phyloP scores from a whole-genome alignment of 305 asterid species.

The Rubia tinctorum region DNA sequence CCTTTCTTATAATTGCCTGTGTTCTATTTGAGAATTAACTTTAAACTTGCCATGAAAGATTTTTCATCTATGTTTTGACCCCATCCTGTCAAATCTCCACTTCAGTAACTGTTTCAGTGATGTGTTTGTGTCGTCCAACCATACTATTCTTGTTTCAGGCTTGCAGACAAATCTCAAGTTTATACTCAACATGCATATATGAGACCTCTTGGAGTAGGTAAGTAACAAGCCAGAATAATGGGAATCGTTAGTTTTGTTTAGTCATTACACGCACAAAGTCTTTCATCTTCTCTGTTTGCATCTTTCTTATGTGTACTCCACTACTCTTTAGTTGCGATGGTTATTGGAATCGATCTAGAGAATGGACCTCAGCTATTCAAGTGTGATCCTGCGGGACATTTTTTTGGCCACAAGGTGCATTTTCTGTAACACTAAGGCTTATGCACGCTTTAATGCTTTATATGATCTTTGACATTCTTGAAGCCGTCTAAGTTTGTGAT shows the following conservation, averaged over 20 bases:
- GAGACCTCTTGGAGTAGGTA: slow-evolving; percentile 99
- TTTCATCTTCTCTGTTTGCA: slow-evolving; percentile 11
- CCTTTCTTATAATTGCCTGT: slow-evolving; percentile 4
- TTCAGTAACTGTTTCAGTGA: background rate
- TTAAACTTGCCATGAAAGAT: background rate
- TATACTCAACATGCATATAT: slow-evolving; percentile 99
- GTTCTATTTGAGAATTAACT: background rate
- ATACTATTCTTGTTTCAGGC: slow-evolving; percentile 47
- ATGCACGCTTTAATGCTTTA: background rate
- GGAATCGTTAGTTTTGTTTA: background rate
- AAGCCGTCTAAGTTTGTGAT: slow-evolving; percentile 10
- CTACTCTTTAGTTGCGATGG: slow-evolving; percentile 69
- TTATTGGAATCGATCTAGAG: slow-evolving; percentile 94
- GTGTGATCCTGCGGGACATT: slow-evolving; percentile 99
- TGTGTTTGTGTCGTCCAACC: background rate
- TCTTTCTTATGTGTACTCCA: slow-evolving; percentile 15
- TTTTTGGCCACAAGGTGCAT: slow-evolving; percentile 93
- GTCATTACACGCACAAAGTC: background rate
- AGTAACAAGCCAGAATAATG: slow-evolving; percentile 28
- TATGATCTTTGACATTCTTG: slow-evolving; percentile 7
- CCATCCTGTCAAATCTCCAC: background rate
- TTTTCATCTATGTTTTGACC: background rate
- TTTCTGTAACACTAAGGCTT: background rate
- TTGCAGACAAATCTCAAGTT: slow-evolving; percentile 98
- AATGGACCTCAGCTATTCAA: slow-evolving; percentile 97